Evolutionary conservation across 257 asterid genomes (phyloP).

Genomic region (Solanum arcanum): DNA sequence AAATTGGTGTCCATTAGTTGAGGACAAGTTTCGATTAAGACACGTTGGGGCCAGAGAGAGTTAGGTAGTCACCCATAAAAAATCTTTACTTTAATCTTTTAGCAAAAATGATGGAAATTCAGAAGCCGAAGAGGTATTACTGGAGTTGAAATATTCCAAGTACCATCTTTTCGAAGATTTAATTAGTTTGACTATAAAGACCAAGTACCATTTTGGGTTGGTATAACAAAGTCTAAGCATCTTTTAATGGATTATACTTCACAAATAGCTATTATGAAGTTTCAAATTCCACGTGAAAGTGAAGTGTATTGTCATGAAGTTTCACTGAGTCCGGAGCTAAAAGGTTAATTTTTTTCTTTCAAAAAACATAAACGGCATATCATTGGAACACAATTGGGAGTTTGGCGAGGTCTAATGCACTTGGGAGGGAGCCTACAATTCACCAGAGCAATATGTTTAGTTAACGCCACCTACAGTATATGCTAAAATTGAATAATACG

Average conservation of each 20-base stretch:
- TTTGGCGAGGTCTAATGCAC: slow-evolving; percentile 76
- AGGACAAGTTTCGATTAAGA: not conserved
- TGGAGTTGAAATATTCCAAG: not conserved
- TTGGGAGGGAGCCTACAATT: slow-evolving; percentile 1
- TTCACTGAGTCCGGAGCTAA: not conserved
- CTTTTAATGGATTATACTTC: not conserved
- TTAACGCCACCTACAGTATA: not conserved
- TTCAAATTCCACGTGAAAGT: not conserved
- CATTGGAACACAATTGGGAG: slow-evolving; percentile 34
- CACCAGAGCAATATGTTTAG: not conserved
- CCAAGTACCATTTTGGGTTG: not conserved
- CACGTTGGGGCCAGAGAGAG: not conserved
- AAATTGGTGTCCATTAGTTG: not conserved
- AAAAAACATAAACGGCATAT: too few species aligned
- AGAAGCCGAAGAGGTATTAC: not conserved
- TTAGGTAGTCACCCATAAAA: not conserved
- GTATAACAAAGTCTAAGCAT: not conserved
- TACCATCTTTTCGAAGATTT: not conserved
- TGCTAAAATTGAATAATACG: not conserved
- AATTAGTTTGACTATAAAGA: not conserved
- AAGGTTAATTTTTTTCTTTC: too few species aligned
- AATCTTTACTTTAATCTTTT: not conserved
- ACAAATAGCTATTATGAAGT: not conserved
- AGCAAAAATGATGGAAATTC: not conserved
- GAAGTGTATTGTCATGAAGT: not conserved